Evolutionary conservation across 2,329 filamentous ascomycete genomes (phyloP), one percentile per base, ranked within the genome.

Genomic region (Emmonsiellopsis sp.): DNA sequence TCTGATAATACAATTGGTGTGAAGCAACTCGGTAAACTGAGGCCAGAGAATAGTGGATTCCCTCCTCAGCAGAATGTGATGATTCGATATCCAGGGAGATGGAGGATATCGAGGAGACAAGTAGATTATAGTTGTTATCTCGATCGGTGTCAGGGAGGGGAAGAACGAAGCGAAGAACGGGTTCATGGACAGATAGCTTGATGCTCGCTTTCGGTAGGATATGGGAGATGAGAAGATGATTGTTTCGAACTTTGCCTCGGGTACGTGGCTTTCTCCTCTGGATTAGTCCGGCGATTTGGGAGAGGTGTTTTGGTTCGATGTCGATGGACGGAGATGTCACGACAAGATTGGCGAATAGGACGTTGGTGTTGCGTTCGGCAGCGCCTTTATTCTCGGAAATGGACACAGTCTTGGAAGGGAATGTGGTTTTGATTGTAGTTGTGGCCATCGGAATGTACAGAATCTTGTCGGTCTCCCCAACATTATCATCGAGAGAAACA

Each of bases 381-480:
- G 87, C 86, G 39, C 82, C 85, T 60, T 86, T 85, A 36, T 86
- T 80, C 54, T 84, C 80, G 1, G 84, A 81, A 52, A 91, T 80
- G 65, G 92, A 87, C 9, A 98, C 85, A 0, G 91, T 95, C 70
- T 97, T 96, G 10, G 93, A 94, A 5, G 92, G 92, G 6, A 97
- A 73, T 0, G 94, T 98, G 0, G 93, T 97, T 68, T 92, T 89
- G 55, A 97, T 83, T 0, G 85, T 98, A 2, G 91, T 95, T 1
- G 93, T 98, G 17, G 92, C 88, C 93, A 98, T 97, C 0, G 93
- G 93, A 43, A 98, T 82, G 67, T 98, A 98, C 21, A 95, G 73
- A 54, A 98, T 79, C 52, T 92, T 84, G 66, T 96, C 89, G 0
- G 88, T 86, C 61, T 87, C 87, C 7, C 86, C 87, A 32, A 85